Evolutionary conservation across 2,329 filamentous ascomycete genomes (phyloP).

Genomic region (Pestalotiopsis fici): DNA sequence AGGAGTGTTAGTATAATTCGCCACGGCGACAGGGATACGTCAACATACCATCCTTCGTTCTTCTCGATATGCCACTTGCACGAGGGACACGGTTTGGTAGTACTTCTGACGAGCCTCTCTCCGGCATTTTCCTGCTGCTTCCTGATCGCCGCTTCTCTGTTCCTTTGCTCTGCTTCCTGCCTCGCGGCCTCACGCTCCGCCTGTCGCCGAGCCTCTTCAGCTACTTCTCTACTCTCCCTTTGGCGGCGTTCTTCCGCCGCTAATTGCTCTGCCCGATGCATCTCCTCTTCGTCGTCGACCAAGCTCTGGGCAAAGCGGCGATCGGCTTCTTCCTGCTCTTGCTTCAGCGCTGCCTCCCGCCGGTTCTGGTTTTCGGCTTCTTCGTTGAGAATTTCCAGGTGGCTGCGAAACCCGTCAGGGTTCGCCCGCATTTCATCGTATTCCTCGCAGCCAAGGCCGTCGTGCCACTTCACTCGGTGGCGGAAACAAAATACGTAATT

Average conservation of each 20-base stretch:
- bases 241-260: too few species aligned
- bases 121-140: constrained; percentile 14
- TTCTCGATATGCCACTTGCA: constrained; percentile 20
- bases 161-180: neutral
- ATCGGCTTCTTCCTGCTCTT: too few species aligned
- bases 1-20: neutral
- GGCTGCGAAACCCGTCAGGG: neutral
- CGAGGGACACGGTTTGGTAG: constrained; percentile 16
- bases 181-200: neutral
- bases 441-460: constrained; percentile 20
- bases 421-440: constrained; percentile 19
- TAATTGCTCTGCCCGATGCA: too few species aligned
- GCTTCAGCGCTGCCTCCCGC: too few species aligned
- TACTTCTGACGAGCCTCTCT: constrained; percentile 10
- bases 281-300: too few species aligned
- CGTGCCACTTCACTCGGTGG: constrained; percentile 25
- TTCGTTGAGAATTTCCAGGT: too few species aligned
- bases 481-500: constrained; percentile 25
- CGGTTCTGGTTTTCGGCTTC: too few species aligned
- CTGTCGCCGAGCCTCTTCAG: neutral
- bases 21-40: neutral
- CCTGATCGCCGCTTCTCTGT: neutral
- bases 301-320: too few species aligned
- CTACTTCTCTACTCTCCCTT: too few species aligned
- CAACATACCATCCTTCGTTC: constrained; percentile 17